phyloP scores from a whole-genome alignment of 768 basidiomycete genomes.

The Boletus bicolor region DNA sequence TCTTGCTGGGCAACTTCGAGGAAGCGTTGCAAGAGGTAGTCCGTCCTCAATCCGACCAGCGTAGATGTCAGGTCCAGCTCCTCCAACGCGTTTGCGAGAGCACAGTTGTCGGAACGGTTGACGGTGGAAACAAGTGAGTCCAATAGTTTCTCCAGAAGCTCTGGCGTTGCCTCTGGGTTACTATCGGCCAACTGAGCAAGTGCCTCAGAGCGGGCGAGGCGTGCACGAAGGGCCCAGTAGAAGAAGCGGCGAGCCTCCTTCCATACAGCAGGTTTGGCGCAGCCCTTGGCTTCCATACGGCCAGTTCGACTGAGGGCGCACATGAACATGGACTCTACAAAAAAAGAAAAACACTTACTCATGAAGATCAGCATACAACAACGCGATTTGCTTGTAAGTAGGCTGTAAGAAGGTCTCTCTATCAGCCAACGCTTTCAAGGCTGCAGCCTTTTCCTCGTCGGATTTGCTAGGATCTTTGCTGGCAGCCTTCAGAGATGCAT shows the following conservation, averaged over 20 bases:
- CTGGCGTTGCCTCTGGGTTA: constrained; percentile 63
- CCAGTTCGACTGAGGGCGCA: constrained; percentile 69
- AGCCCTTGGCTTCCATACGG: constrained; percentile 97
- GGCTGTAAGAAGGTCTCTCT: constrained; percentile 83
- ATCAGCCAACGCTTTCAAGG: constrained; percentile 62
- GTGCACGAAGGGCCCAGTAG: constrained; percentile 92
- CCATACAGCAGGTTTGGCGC: constrained; percentile 85
- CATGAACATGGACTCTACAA: constrained; percentile 2
- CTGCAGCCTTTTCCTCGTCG: constrained; percentile 69
- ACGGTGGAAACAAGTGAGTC: constrained; percentile 57
- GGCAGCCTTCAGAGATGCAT: constrained; percentile 74
- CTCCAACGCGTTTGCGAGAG: constrained; percentile 65
- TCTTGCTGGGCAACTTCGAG: constrained; percentile 69
- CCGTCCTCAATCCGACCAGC: constrained; percentile 61
- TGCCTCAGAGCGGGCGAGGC: constrained; percentile 65
- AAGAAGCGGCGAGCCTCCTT: constrained; percentile 85
- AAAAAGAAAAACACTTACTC: constrained; percentile 57
- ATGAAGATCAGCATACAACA: constrained; percentile 94
- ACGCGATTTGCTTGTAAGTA: constrained; percentile 89
- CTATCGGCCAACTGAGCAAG: constrained; percentile 63
- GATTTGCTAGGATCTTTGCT: constrained; percentile 73
- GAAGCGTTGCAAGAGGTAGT: constrained; percentile 64
- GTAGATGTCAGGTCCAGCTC: constrained; percentile 63
- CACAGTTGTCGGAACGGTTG: constrained; percentile 50
- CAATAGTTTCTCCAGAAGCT: constrained; percentile 66